Evolutionary conservation across 805 yeast species (phyloP).

Genomic region (Hemisphaericaspora nanyangensis): DNA sequence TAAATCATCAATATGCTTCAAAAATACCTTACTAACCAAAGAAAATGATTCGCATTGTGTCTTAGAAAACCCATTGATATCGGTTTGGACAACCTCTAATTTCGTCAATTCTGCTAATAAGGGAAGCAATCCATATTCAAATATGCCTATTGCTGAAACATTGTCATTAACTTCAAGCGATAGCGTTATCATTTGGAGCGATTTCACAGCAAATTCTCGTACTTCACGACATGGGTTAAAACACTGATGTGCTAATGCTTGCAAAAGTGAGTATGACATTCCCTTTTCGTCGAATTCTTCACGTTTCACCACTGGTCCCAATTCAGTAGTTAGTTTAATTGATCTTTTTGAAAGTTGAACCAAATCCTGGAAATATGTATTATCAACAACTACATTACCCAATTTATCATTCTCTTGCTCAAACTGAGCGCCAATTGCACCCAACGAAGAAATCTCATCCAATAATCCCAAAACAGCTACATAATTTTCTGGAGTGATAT

Average conservation of each 20-base stretch:
- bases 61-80: constrained; percentile 55
- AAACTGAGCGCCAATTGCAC: constrained; percentile 74
- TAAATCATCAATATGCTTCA: constrained; percentile 29
- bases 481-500: constrained; percentile 49
- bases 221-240: constrained; percentile 82
- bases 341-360: constrained; percentile 60
- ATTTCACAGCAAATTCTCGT: constrained; percentile 58
- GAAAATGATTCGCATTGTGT: constrained; percentile 68
- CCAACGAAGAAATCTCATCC: constrained; percentile 78
- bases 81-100: constrained; percentile 57
- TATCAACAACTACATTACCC: constrained; percentile 21
- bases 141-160: constrained; percentile 50
- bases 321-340: constrained; percentile 53
- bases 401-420: constrained; percentile 56
- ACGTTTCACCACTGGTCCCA: constrained; percentile 35
- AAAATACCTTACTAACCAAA: constrained; percentile 56
- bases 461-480: constrained; percentile 65
- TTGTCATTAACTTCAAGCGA: constrained; percentile 34
- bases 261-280: constrained; percentile 58
- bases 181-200: constrained; percentile 52
- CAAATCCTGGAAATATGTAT: constrained; percentile 49
- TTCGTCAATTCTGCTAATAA: constrained; percentile 62
- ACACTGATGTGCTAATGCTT: constrained; percentile 86
- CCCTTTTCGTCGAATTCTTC: constrained; percentile 32
- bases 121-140: constrained; percentile 75